Base-by-base conservation (phyloP, 768 basidiomycete species). In the Fomitopsis serialis region DNA sequence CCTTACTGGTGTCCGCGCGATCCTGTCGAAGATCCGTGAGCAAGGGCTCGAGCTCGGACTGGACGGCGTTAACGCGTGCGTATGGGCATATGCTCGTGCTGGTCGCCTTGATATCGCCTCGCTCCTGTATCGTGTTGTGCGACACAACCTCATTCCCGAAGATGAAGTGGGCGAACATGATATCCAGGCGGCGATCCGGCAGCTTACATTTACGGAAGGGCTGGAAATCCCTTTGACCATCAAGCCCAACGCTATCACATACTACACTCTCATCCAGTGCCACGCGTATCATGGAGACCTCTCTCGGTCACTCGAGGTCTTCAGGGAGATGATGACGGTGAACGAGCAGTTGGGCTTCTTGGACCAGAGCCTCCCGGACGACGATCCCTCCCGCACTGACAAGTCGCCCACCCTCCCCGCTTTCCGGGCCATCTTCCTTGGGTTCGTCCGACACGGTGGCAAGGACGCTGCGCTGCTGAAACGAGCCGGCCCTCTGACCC, bases 361-460 rank as follows among this genome's bases (percentile, higher is more conserved):
- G 12, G n/a, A 21, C 12, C n/a, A 29, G 15, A n/a, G 22, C 5
- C 22, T 23, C 19, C n/a, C 34, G 13, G 22, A 25, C 8, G 36
- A 37, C 36, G 21, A 48, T 24, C 21, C 48, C 15, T 49, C 35
- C 11, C 8, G 48, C 8, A 49, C 35, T 5, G 48, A 62, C 8
- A 78, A 74, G 52, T 66, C 63, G 23, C 79, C 80, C 2, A 79
- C 74, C 1, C 34, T 62, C 45, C 67, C 77, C 21, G 72, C 81
- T 29, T 93, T 85, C 65, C 81, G 88, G 21, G 80, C 80, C 17
- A 65, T 94, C 37, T 92, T 94, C 62, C 75, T 87, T 17, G 90
- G 88, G 1, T 93, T 91, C 64, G 71, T 74, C 7, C 79, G 78
- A 11, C 82, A 88, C 58, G 87, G 79, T 23, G 54, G 50, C 36